Conservation (phyloP, 805 yeast genomes). For the Barnettozyma californica region DNA sequence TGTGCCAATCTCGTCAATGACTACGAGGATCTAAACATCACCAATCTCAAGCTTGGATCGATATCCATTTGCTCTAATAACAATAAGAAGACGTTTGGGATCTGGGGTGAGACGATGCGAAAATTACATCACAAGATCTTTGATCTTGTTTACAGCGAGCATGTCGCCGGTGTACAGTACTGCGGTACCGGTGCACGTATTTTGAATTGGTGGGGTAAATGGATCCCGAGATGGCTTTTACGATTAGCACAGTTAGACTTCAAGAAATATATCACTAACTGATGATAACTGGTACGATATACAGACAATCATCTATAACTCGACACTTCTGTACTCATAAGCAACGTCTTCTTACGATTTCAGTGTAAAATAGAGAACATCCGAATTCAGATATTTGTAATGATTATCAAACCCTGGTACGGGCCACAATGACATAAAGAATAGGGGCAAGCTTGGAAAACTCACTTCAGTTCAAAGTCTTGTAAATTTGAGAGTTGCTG, state of each 20-base stretch:
- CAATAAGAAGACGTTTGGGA: constrained; percentile 16
- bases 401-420: neutral
- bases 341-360: neutral
- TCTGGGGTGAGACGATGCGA: constrained; percentile 19
- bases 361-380: neutral
- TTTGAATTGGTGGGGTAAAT: constrained; percentile 13
- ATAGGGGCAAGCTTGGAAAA: constrained; percentile 1
- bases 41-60: constrained; percentile 43
- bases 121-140: constrained; percentile 20
- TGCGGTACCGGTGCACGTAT: constrained; percentile 23
- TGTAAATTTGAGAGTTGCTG: too few species aligned
- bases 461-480: neutral
- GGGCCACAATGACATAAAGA: neutral
- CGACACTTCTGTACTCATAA: neutral
- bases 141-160: constrained; percentile 20
- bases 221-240: constrained; percentile 19
- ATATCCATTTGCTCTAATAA: constrained; percentile 34
- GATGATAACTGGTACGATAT: too few species aligned
- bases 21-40: constrained; percentile 38
- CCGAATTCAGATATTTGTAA: neutral
- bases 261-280: neutral
- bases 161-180: constrained; percentile 15
- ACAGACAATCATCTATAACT: neutral
- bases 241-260: neutral
- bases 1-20: constrained; percentile 32